These are phyloP conservation scores for Vitis cinerea DNA, from an alignment of 164 flowering plant species.

Conservation along the genomic window DNA sequence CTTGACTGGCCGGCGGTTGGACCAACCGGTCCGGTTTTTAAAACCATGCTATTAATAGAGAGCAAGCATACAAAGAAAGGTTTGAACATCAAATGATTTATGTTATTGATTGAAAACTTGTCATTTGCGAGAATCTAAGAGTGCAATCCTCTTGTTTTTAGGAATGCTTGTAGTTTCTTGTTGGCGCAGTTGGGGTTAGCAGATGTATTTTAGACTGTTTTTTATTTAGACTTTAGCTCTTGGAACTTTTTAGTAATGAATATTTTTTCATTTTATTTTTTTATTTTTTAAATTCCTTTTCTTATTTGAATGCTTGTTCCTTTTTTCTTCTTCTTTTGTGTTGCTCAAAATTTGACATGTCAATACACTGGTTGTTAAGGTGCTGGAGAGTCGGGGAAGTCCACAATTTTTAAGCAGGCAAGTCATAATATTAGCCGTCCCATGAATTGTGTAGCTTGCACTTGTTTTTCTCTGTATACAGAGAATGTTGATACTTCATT, in stretches of 20 bases:
- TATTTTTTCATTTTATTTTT: background rate
- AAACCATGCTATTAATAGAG: too few species aligned
- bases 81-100: too few species aligned
- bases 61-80: too few species aligned
- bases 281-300: background rate
- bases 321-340: background rate
- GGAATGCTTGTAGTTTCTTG: background rate
- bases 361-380: slow-evolving; percentile 38
- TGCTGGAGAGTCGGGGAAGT: slow-evolving; percentile 97
- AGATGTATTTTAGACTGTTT: background rate
- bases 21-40: too few species aligned
- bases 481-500: slow-evolving; percentile 5
- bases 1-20: too few species aligned
- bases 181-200: background rate
- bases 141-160: background rate
- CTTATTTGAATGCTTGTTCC: background rate
- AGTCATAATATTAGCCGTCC: slow-evolving; percentile 4
- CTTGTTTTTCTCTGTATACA: background rate
- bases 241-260: background rate
- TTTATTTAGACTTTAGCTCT: background rate
- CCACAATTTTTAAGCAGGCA: slow-evolving; percentile 98
- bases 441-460: too few species aligned
- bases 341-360: background rate
- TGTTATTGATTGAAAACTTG: background rate
- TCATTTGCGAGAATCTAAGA: background rate